phyloP scores from a whole-genome alignment of 1,139 yeast species.

The Protomyces inouyei region DNA sequence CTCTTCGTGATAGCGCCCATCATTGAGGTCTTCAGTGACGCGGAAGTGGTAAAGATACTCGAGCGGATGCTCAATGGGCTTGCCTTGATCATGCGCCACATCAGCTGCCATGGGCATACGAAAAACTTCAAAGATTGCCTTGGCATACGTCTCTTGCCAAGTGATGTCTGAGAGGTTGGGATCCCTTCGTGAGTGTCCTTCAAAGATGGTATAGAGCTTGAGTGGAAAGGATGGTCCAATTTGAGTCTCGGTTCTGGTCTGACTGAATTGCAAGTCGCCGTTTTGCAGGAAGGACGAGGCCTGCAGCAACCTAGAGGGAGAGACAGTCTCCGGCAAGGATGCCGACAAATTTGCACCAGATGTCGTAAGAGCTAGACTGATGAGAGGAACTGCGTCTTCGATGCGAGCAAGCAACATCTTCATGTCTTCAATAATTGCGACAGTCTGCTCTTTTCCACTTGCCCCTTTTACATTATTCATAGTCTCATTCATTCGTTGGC shows the following conservation, averaged over 20 bases:
- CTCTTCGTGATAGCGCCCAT: constrained; percentile 68
- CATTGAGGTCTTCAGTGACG: constrained; percentile 60
- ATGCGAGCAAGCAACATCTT: constrained; percentile 26
- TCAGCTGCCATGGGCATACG: constrained; percentile 35
- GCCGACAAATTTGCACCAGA: constrained; percentile 62
- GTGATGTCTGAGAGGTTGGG: constrained; percentile 47
- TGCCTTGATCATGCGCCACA: constrained; percentile 2
- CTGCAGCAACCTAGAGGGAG: constrained; percentile 63
- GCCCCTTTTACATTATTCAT: constrained; percentile 28
- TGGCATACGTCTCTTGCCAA: constrained; percentile 62
- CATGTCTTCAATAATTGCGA: constrained; percentile 36
- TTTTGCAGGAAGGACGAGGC: constrained; percentile 52
- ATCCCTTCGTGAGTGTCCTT: constrained; percentile 44
- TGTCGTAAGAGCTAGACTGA: constrained; percentile 62
- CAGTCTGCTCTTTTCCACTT: constrained; percentile 30
- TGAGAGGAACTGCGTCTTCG: constrained; percentile 53
- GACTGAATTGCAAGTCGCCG: constrained; percentile 42
- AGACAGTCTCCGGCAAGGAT: constrained; percentile 50
- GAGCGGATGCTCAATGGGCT: constrained; percentile 19
- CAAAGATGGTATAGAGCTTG: constrained; percentile 61
- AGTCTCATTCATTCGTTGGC: constrained; percentile 45
- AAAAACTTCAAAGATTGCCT: constrained; percentile 48
- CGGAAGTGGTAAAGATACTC: constrained; percentile 47
- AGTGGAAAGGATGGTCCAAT: constrained; percentile 63
- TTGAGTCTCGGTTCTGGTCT: constrained; percentile 33